Evolutionary conservation across 2,329 filamentous ascomycete species (phyloP), one percentile per base, ranked within the genome.

Genomic region (Fusarium pseudocircinatum): DNA sequence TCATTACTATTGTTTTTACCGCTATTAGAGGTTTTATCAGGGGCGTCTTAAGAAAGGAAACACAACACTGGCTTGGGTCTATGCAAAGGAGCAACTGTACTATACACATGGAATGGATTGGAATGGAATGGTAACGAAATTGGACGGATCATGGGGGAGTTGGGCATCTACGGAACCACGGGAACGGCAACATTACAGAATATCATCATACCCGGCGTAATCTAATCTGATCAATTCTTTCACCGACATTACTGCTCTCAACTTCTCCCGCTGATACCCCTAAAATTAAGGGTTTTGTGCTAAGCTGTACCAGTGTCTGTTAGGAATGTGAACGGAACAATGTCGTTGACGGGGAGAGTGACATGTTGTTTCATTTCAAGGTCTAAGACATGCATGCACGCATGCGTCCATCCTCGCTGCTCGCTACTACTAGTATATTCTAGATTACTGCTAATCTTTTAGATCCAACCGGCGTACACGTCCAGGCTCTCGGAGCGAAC

Each of bases 391-490:
- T 46, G 44, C 49, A 52, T 59, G 36, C 36, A 54, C 36, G 24
- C 56, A 36, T 59, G 56, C 56, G 24, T 59, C 28, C 49, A 59
- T 68, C 37, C 43, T 73, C 49, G 52, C 66, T 62, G 50, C 34
- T 52, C n/a, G 54, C 63, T 64, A 24, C 28, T 50, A 37, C 16
- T 20, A 28, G 36, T 37, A 22, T 37, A 49, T 36, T 26, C 39
- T 61, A 54, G 50, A 30, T 40, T 13, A n/a, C 15, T 54, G 26
- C 24, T 40, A 54, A 30, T 46, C 52, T 46, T 32, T 58, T 50
- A 82, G 60, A 87, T 69, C 87, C 86, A 88, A 8, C 82, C 83
- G 2, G 81, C 77, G 70, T 87, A 88, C 20, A 82, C 76, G 22
- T 80, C 78, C 63, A 84, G 68, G 52, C 82, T 80, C 79, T 91